Evolutionary conservation across 1,139 yeast genomes (phyloP), one percentile per base, ranked within the genome.

Genomic region (Debaryomyces sp.): DNA sequence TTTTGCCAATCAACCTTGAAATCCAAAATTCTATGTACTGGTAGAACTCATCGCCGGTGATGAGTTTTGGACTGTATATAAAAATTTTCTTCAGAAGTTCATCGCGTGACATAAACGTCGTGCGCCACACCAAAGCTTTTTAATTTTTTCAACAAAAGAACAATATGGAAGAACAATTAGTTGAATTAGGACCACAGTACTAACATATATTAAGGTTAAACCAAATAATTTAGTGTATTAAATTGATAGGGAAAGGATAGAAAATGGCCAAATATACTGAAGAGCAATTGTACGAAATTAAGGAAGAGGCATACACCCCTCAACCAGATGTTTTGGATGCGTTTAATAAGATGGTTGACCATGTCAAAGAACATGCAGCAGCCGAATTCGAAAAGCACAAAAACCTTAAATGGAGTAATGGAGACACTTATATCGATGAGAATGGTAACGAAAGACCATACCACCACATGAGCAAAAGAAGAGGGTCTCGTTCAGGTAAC

Each of bases 271-370:
- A 79, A 68, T 87, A 86, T 71, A 82, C 89, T 40, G 87, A 83
- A 68, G 89, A 85, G 66, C 85, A 85, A 73, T 79, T 87, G 65
- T 67, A 82, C 43, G 79, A 75, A 51, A 73, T 77, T 62, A 80
- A 82, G 62, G 78, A 78, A 41, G 74, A 75, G 50, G 89, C 86
- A 30, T 70, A 78, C 54, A 74, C 79, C 48, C 84, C 90, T 40
- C 82, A 78, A 54, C 82, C 85, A 36, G 80, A 80, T 44, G 87
- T 85, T 54, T 77, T 85, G 58, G 80, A 75, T 32, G 85, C 84
- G 43, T 87, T 87, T 75, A 79, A 80, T 60, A 75, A 80, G 53
- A 75, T 86, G 71, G 80, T 86, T 51, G 90, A 84, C 57, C 81
- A 80, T 51, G 90, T 86, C 52, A 78, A 79, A 56, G 77, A 72